Evolutionary conservation across 2,329 filamentous ascomycete species (phyloP), one percentile per base, ranked within the genome.

Genomic region (Podosphaera leucotricha): DNA sequence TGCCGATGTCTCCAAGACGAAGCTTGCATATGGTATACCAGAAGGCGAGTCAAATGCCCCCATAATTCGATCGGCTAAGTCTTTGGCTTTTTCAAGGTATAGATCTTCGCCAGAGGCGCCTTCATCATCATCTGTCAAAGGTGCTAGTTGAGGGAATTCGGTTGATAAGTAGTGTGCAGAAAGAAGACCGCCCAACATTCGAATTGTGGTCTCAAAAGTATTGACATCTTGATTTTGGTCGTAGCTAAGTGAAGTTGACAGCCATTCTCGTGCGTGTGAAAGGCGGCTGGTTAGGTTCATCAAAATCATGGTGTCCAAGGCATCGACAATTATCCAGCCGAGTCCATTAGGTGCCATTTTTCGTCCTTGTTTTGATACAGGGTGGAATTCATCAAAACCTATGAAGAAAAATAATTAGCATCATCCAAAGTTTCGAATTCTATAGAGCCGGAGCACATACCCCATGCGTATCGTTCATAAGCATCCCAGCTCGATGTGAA

Each of bases 321-420:
- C 77, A 63, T 98, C 90, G 46, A 98, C 79, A 49, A 98, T 94
- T 55, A 95, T 95, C 90, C 92, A 98, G 24, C 90, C 90, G 62
- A 98, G 70, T 21, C 87, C 90, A 49, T 83, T 76, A 2, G 79
- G 70, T 6, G 84, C 77, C 87, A 98, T 95, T 54, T 90, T 76
- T 43, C 67, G 68, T 42, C 84, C 82, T 16, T 64, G 74, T 59
- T 90, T 90, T 5, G 80, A 75, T 22, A 87, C 63, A 1, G 90
- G 90, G 53, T 83, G 75, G 59, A 81, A 98, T 60, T 90, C 78
- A 59, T 98, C 90, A 54, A 77, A 77, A 28, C 84, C 75, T 80
- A 46, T 43, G 20, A 18, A 52, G 48, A 40, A 43, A 35, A 61
- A 38, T n/a, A n/a, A 51, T 63, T 47, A 64, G 56, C 50, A 16